Conservation (phyloP, 1,284 basidiomycete genomes). For the Tilletia caries region DNA sequence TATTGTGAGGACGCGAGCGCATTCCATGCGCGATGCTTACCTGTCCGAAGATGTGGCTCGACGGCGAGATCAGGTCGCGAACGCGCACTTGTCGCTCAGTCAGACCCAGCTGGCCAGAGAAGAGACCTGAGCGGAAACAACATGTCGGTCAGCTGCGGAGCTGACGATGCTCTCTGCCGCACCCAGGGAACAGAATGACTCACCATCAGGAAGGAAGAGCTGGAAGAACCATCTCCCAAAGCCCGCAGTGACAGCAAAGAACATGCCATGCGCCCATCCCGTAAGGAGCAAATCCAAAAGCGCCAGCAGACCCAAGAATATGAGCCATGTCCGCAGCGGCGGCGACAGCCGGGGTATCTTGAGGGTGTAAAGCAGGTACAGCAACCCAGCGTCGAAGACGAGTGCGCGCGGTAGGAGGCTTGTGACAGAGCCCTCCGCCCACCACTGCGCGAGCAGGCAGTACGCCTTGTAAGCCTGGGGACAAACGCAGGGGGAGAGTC, state of each 20-base stretch:
- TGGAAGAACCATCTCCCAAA: slow-evolving; percentile 27
- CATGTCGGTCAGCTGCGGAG: too few relatives aligned
- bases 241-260: slow-evolving; percentile 19
- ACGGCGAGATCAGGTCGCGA: slow-evolving; percentile 52
- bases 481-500: not conserved
- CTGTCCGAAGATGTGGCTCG: slow-evolving; percentile 71
- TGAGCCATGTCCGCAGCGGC: not conserved
- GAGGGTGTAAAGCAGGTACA: slow-evolving; percentile 26
- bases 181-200: not conserved
- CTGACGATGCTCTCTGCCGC: not conserved
- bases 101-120: slow-evolving; percentile 55
- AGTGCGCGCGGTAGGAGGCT: slow-evolving; percentile 15
- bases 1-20: not conserved
- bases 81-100: slow-evolving; percentile 54
- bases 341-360: not conserved
- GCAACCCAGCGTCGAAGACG: slow-evolving; percentile 21
- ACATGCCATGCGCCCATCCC: slow-evolving; percentile 22
- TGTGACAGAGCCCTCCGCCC: slow-evolving; percentile 11
- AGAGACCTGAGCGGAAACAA: slow-evolving; percentile 57
- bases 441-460: not conserved
- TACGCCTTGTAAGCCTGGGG: slow-evolving; percentile 11
- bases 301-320: slow-evolving; percentile 27
- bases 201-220: slow-evolving; percentile 28
- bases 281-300: slow-evolving; percentile 28
- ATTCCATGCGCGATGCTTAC: not conserved